Evolutionary conservation across 331 rosid genomes (phyloP), one percentile per base, ranked within the genome.

Genomic region (Saraca asoca): DNA sequence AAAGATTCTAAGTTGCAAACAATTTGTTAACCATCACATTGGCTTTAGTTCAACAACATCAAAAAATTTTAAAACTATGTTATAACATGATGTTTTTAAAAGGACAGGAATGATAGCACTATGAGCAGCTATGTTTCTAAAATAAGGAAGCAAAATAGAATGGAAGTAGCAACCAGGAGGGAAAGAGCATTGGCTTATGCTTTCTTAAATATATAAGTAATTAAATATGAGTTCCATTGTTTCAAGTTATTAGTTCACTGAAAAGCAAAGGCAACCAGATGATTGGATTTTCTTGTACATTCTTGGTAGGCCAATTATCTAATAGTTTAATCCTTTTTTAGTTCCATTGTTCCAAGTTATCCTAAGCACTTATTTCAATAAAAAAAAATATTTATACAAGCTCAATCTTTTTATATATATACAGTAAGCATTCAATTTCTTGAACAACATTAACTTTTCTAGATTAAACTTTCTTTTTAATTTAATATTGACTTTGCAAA

Each of bases 151-250:
- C 98, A 87, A 75, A 82, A 79, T 81, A 89, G 89, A 81, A 65
- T 85, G 75, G 98, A 92, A 68, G 98, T 96, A 39, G 61, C 89
- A 58, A 89, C 91, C 42, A 85, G 95, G 69, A 89, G 96, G 7
- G 95, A 92, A 80, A 87, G 93, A 82, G 98, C 98, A 45, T 82
- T 92, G 5, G 96, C 98, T 64, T 92, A 92, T 74, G 98, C 98
- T 51, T 89, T 92, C 81, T 92, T 96, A 41, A 96, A 92, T n/a
- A n/a, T n/a, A 64, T 95, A 92, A 91, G 98, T 87, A 75, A 55
- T 51, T 38, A 39, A 18, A 24, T 3, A 1, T 24, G 31, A 24
- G 31, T 24, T 24, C 31, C 31, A 24, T 24, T n/a, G 80, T 64
- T 15, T 85, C 89, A 39, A 88, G 83, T 76, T 52, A 73, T 60